Percentiles rank a stretch among this genome's conserved stretches.
phyloP scores from a whole-genome alignment of 306 rosid genomes.

The Rosa chinensis region DNA sequence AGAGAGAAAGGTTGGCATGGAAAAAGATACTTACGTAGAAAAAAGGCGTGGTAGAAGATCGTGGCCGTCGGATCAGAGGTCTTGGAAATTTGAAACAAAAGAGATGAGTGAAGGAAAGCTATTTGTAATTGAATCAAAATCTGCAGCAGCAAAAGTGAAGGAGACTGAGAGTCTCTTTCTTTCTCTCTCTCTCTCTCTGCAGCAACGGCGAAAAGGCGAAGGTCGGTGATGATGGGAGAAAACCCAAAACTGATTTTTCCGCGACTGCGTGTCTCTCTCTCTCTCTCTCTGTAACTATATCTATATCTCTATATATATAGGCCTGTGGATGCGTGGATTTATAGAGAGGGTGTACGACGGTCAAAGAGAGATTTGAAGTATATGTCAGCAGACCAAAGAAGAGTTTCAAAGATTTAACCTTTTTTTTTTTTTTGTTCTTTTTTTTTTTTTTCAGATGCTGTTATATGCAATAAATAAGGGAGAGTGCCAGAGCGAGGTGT shows the following conservation, averaged over 20 bases:
- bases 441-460: neutral
- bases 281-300: neutral
- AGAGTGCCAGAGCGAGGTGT: too few relatives aligned
- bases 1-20: conserved; percentile 3
- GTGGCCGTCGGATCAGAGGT: conserved; percentile 72
- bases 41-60: conserved; percentile 76
- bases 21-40: conserved; percentile 60
- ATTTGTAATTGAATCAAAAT: neutral
- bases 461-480: neutral
- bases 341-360: conserved; percentile 53
- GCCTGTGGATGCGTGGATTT: neutral
- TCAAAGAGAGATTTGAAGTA: conserved; percentile 69
- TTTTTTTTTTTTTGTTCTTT: too few relatives aligned
- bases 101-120: conserved; percentile 11
- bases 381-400: conserved; percentile 18
- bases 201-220: conserved; percentile 68
- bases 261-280: neutral
- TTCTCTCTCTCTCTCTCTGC: conserved; percentile 15
- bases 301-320: neutral
- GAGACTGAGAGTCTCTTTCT: conserved; percentile 14
- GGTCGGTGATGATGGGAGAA: conserved; percentile 42
- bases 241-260: neutral
- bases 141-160: neutral
- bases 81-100: conserved; percentile 15
- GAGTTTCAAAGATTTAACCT: neutral